Percentiles rank a stretch among this genome's conserved stretches.
These are phyloP conservation scores for Phyllosticta citrichinensis DNA, from an alignment of 2,329 filamentous ascomycete species.

Conservation along the genomic window DNA sequence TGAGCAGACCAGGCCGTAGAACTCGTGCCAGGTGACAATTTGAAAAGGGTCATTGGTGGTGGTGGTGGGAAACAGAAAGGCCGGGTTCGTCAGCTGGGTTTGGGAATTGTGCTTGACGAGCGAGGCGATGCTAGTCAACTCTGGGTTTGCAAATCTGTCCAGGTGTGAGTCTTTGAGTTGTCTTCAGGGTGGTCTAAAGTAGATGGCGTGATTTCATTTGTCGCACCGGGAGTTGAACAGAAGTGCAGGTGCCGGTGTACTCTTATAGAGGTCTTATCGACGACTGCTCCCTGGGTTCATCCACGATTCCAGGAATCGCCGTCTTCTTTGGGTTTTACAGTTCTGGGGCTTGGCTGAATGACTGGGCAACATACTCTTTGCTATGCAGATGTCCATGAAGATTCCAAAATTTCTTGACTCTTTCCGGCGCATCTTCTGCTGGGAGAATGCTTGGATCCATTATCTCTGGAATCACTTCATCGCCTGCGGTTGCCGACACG, in stretches of 20 bases:
- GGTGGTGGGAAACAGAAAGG: constrained; percentile 19
- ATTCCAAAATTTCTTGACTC: constrained; percentile 20
- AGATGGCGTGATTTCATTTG: too few relatives aligned
- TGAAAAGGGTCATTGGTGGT: constrained; percentile 11
- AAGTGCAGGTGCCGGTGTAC: too few relatives aligned
- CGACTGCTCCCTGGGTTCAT: too few relatives aligned
- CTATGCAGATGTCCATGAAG: constrained; percentile 22
- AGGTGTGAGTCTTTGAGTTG: constrained; percentile 5
- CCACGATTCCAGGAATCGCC: too few relatives aligned
- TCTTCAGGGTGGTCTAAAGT: not conserved
- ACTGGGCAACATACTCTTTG: not conserved
- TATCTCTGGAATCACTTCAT: not conserved
- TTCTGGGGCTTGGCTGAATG: too few relatives aligned
- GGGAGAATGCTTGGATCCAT: constrained; percentile 18
- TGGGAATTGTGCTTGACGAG: constrained; percentile 19
- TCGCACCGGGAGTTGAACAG: too few relatives aligned
- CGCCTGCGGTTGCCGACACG: not conserved
- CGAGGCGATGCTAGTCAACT: constrained; percentile 19
- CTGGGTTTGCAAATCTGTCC: constrained; percentile 19
- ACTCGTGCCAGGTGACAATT: constrained; percentile 18
- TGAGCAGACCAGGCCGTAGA: constrained; percentile 14
- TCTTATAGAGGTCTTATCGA: too few relatives aligned
- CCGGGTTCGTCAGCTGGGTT: constrained; percentile 16
- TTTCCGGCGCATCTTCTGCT: constrained; percentile 15
- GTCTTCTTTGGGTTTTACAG: too few relatives aligned